Base-by-base conservation (phyloP, 257 asterid genomes). In the Haberlea rhodopensis region DNA sequence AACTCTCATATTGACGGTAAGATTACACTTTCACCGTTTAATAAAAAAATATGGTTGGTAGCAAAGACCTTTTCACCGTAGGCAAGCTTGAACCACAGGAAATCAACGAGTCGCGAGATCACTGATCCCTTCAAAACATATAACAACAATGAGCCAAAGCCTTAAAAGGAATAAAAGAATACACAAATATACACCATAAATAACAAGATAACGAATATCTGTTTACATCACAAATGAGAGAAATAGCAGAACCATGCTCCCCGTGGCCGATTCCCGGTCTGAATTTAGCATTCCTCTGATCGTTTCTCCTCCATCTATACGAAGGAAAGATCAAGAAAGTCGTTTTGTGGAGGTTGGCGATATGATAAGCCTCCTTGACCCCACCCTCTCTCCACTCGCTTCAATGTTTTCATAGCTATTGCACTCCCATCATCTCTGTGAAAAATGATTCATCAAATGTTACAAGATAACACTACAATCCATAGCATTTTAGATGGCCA, bases 361-460 rank as follows among this genome's bases (percentile, higher is more conserved):
- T 57, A 28, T 22, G 80, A 74, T 49, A 81, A 43, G 71, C 73
- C 66, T 71, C 86, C 85, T 68, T 86, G 84, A 77, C 96, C 96
- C n/a, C 95, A 91, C 56, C 96, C 96, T 70, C 81, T 89, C 75
- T 80, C 83, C 67, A 89, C 96, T 62, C 89, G 84, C 84, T 81
- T 89, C 86, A 91, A 71, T 57, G 82, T 85, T 87, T 79, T 91
- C 88, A 83, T 74, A 73, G 92, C 96, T 65, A 82, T 53, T 52
- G 81, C 79, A 71, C 95, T 87, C 31, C 95, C 96, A 60, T 89
- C 90, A 73, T 89, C 96, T 75, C 98, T 91, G 88, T 43, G 53
- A 58, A 80, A 67, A 65, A 46, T 55, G 4, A 37, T 67, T 53
- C 40, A 54, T 57, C 63, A 57, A 37, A 45, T n/a, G 23, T 18